phyloP scores from a whole-genome alignment of 148 eudicot species.

The Persicaria tinctoria region DNA sequence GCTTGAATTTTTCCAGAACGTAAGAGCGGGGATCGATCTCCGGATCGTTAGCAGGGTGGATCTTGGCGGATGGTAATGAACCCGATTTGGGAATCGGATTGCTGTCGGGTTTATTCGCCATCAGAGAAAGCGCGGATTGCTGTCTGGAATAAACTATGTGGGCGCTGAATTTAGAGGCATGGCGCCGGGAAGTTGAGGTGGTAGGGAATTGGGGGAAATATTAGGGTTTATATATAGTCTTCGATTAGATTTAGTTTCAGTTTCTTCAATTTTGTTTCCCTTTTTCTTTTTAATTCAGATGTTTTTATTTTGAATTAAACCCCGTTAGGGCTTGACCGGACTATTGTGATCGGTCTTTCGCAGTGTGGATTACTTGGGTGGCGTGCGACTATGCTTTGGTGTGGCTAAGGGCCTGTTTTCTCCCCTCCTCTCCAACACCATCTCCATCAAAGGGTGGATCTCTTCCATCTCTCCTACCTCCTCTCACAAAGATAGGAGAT shows the following conservation, averaged over 20 bases:
- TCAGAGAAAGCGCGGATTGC: slow-evolving; percentile 9
- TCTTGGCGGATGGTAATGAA: slow-evolving; percentile 27
- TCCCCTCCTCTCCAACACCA: no score
- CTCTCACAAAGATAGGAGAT: no score
- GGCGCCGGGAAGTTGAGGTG: neutral
- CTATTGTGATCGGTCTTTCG: no score
- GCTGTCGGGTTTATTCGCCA: slow-evolving; percentile 43
- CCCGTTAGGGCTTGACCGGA: no score
- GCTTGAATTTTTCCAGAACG: slow-evolving; percentile 83
- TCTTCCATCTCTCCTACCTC: no score
- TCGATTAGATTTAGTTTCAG: neutral
- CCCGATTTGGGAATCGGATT: slow-evolving; percentile 31
- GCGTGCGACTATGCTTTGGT: no score
- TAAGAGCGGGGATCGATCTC: slow-evolving; percentile 59
- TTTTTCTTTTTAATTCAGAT: no score
- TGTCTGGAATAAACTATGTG: neutral
- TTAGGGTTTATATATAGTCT: slow-evolving; percentile 14
- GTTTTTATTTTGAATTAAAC: no score
- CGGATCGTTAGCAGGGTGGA: slow-evolving; percentile 41
- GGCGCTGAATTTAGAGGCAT: slow-evolving; percentile 1
- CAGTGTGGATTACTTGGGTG: no score
- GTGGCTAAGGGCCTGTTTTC: no score
- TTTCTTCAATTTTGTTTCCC: neutral
- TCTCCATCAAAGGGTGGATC: no score
- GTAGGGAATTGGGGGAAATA: neutral